Percentiles rank a stretch among this genome's conserved stretches.
Evolutionary conservation across 2,329 filamentous ascomycete genomes (phyloP).

Genomic region (Arachnopeziza araneosa): DNA sequence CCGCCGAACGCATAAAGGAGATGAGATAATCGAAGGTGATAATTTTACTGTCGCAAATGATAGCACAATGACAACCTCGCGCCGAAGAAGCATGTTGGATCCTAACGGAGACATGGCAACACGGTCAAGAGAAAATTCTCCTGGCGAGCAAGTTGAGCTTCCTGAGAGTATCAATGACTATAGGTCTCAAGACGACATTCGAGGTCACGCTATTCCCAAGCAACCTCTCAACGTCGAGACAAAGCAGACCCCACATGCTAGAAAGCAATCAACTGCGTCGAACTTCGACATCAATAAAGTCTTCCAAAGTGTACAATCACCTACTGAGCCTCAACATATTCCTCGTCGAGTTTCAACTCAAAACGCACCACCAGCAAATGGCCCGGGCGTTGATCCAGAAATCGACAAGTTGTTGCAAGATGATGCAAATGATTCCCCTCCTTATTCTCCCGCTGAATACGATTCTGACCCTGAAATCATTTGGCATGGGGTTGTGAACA

Average conservation of each 20-base stretch:
- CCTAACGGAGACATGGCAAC: conserved; percentile 30
- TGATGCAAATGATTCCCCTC: conserved; percentile 70
- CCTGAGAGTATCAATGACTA: conserved; percentile 28
- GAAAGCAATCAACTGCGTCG: conserved; percentile 22
- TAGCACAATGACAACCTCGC: conserved; percentile 23
- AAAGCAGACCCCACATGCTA: conserved; percentile 14
- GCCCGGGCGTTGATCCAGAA: conserved; percentile 73
- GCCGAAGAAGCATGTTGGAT: conserved; percentile 36
- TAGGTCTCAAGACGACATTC: conserved; percentile 25
- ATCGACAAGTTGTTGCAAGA: conserved; percentile 84
- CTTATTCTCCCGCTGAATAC: conserved; percentile 76
- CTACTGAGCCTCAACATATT: conserved; percentile 44
- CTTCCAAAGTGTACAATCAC: conserved; percentile 77
- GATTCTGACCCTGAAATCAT: conserved; percentile 64
- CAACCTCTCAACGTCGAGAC: conserved; percentile 30
- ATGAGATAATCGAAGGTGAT: conserved; percentile 81
- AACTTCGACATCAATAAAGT: conserved; percentile 82
- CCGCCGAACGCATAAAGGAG: conserved; percentile 88
- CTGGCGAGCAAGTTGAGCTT: conserved; percentile 30
- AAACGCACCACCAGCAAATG: conserved; percentile 36
- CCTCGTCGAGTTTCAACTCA: conserved; percentile 40
- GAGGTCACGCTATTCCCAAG: conserved; percentile 20
- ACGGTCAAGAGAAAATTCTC: conserved; percentile 32
- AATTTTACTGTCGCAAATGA: conserved; percentile 36
- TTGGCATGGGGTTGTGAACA: conserved; percentile 71